Conservation (phyloP, 805 yeast species). For the Cyberlindnera xylosilytica region DNA sequence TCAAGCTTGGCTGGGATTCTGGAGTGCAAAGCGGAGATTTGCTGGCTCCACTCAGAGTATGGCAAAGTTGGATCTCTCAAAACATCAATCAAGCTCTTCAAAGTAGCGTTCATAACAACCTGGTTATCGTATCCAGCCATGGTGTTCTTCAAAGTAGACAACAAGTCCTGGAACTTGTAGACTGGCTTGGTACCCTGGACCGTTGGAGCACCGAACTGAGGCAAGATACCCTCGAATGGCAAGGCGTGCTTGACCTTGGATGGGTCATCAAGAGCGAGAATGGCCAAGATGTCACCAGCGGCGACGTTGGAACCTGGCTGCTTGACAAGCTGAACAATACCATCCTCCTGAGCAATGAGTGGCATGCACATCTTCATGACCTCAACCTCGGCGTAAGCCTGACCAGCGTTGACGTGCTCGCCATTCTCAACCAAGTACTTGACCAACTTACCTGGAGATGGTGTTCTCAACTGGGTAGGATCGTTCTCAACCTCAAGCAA, state of each 20-base stretch:
- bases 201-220: conserved; percentile 80
- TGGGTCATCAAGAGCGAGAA: conserved; percentile 92
- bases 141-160: conserved; percentile 69
- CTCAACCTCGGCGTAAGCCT: conserved; percentile 96
- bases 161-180: conserved; percentile 61
- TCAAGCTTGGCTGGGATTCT: conserved; percentile 82
- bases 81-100: conserved; percentile 67
- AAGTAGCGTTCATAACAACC: conserved; percentile 83
- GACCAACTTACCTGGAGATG: conserved; percentile 97
- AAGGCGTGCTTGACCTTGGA: conserved; percentile 95
- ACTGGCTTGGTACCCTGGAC: conserved; percentile 82
- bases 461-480: conserved; percentile 97
- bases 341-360: conserved; percentile 87
- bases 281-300: conserved; percentile 97
- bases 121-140: conserved; percentile 93
- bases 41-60: conserved; percentile 85
- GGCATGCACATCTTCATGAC: conserved; percentile 99
- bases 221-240: conserved; percentile 92
- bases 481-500: conserved; percentile 92
- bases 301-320: conserved; percentile 97
- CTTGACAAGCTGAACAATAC: conserved; percentile 86
- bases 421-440: conserved; percentile 93
- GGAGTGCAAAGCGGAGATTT: conserved; percentile 86
- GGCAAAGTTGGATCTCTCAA: conserved; percentile 83
- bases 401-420: conserved; percentile 87